Conservation (phyloP, 345 rosid species). For the Syzygium grande region DNA sequence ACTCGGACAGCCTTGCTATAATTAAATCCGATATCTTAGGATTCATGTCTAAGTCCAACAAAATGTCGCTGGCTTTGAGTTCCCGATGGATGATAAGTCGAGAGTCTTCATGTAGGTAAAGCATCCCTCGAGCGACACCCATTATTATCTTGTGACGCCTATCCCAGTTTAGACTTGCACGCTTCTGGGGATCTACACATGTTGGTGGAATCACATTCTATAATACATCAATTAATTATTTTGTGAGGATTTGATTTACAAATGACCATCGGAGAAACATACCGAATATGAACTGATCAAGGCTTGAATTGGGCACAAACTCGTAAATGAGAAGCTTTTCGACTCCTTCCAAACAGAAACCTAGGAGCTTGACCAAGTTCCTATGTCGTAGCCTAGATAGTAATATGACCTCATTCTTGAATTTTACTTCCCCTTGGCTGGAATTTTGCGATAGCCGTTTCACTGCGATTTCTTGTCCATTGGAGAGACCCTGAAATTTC, state of each 20-base stretch:
- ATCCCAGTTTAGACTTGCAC: slow-evolving; percentile 14
- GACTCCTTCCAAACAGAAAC: slow-evolving; percentile 26
- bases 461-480: slow-evolving; percentile 23
- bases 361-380: slow-evolving; percentile 32
- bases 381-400: slow-evolving; percentile 34
- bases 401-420: slow-evolving; percentile 27
- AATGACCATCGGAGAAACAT: neutral
- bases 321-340: slow-evolving; percentile 44
- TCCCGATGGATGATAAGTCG: slow-evolving; percentile 36
- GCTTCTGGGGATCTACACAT: slow-evolving; percentile 13
- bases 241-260: neutral
- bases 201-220: neutral
- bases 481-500: slow-evolving; percentile 10
- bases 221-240: neutral
- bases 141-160: slow-evolving; percentile 24
- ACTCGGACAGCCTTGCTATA: slow-evolving; percentile 28
- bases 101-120: slow-evolving; percentile 44
- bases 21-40: slow-evolving; percentile 46
- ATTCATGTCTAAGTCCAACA: slow-evolving; percentile 31
- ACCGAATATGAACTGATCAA: slow-evolving; percentile 34
- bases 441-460: slow-evolving; percentile 20
- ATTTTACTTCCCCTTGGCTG: slow-evolving; percentile 25
- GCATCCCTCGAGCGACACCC: slow-evolving; percentile 36
- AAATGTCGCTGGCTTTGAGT: slow-evolving; percentile 35
- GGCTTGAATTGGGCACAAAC: slow-evolving; percentile 36